Percentiles rank a stretch among this genome's conserved stretches.
These are phyloP conservation scores for Noccaea bulbosa DNA, from an alignment of 345 rosid genomes.

Conservation along the genomic window DNA sequence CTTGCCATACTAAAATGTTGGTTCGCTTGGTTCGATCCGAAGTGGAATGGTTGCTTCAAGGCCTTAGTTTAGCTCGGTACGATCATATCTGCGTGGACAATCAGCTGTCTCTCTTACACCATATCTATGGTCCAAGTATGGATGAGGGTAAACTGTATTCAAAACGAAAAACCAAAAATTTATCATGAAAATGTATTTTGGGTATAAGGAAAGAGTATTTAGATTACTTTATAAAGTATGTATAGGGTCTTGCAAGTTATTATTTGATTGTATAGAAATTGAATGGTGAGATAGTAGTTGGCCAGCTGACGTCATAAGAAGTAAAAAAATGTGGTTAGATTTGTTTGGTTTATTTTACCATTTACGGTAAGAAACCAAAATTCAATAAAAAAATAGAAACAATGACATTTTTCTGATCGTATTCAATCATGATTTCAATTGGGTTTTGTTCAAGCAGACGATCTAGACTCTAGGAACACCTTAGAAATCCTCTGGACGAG, in stretches of 20 bases:
- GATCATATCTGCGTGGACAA: neutral
- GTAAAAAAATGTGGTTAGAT: constrained; percentile 16
- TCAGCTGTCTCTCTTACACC: neutral
- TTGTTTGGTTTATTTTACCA: constrained; percentile 11
- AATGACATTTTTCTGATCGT: no score
- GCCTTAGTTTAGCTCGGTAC: no score
- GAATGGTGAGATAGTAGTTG: neutral
- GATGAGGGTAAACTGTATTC: neutral
- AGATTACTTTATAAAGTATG: neutral
- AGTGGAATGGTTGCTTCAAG: no score
- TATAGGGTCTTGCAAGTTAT: constrained; percentile 16
- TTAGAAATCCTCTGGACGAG: no score
- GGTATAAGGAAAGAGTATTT: neutral
- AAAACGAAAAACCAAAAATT: neutral
- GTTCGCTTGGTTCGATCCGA: no score
- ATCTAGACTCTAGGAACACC: no score
- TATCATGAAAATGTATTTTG: neutral
- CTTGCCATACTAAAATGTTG: no score
- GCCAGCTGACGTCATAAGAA: constrained; percentile 35
- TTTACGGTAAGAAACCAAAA: neutral
- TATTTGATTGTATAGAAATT: constrained; percentile 22
- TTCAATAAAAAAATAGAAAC: neutral
- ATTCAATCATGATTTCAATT: no score
- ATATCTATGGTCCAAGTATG: neutral
- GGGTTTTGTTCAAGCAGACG: no score